A percentile compares a stretch with the other conserved stretches of the same genome.
phyloP scores from a whole-genome alignment of 345 rosid species.

The Rhodamnia rubescens region DNA sequence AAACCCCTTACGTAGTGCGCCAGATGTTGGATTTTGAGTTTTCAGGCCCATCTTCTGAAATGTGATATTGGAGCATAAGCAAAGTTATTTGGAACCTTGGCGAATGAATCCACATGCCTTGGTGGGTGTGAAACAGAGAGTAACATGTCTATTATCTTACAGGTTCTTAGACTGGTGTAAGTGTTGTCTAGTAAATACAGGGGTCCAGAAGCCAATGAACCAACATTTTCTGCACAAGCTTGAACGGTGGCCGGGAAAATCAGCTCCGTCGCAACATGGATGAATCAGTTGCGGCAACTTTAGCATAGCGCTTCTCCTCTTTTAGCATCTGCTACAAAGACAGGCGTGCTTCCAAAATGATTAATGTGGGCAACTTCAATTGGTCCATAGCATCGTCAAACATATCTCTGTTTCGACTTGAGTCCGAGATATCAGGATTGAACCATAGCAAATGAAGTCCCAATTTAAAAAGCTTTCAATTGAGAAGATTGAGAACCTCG shows the following conservation, averaged over 20 bases:
- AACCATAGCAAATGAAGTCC: neutral
- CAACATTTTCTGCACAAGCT: neutral
- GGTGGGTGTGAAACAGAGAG: neutral
- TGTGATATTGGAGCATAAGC: neutral
- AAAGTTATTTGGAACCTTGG: neutral
- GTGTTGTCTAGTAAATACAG: neutral
- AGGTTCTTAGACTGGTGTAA: neutral
- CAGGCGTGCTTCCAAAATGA: neutral
- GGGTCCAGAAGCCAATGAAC: neutral
- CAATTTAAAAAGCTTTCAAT: neutral
- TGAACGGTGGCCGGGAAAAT: neutral
- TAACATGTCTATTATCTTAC: neutral
- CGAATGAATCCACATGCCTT: neutral
- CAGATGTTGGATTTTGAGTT: neutral
- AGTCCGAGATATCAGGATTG: neutral
- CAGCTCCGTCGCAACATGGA: neutral
- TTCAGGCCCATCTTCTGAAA: neutral
- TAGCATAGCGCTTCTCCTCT: neutral
- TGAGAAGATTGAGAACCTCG: neutral
- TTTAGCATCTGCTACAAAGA: neutral
- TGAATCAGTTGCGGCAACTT: neutral
- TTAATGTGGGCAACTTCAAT: neutral
- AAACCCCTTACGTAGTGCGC: neutral
- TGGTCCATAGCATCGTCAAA: neutral
- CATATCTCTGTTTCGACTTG: neutral